Conservation (phyloP, 1,284 basidiomycete genomes). For the Phlebopus sp. region DNA sequence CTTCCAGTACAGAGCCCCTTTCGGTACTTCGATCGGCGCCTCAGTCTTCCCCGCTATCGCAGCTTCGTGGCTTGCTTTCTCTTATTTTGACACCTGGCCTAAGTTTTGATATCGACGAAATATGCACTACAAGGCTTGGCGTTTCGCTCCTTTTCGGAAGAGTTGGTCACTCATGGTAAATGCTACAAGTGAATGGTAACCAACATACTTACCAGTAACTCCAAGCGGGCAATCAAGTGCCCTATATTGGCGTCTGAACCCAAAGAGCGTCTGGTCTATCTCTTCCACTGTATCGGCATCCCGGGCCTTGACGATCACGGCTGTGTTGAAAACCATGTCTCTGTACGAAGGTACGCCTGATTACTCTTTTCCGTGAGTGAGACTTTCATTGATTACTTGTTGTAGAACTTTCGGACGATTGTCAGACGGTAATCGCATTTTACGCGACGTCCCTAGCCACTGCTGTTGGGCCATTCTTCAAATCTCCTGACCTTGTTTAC, state of each 20-base stretch:
- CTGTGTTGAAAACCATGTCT: constrained; percentile 67
- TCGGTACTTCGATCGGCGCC: constrained; percentile 36
- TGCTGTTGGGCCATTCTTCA: constrained; percentile 55
- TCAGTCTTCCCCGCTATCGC: constrained; percentile 41
- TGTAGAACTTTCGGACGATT: constrained; percentile 61
- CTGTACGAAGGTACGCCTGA: constrained; percentile 62
- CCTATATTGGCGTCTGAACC: constrained; percentile 39
- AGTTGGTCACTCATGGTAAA: constrained; percentile 54
- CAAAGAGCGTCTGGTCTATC: constrained; percentile 61
- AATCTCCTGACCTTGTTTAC: constrained; percentile 67
- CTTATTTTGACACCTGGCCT: constrained; percentile 50
- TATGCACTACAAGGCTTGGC: constrained; percentile 54
- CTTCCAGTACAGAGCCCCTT: constrained; percentile 38
- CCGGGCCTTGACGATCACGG: constrained; percentile 63
- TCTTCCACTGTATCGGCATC: constrained; percentile 68
- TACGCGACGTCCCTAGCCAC: constrained; percentile 69
- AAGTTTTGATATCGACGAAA: constrained; percentile 58
- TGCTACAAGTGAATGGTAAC: background rate
- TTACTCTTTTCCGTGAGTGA: background rate
- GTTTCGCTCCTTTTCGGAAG: constrained; percentile 35
- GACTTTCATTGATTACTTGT: background rate
- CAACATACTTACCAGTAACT: constrained; percentile 2
- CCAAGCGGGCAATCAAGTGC: constrained; percentile 34
- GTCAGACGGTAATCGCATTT: constrained; percentile 72
- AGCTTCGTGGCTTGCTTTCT: constrained; percentile 47